phyloP scores from a whole-genome alignment of 129 eudicot species.

The Flaveria bidentis region DNA sequence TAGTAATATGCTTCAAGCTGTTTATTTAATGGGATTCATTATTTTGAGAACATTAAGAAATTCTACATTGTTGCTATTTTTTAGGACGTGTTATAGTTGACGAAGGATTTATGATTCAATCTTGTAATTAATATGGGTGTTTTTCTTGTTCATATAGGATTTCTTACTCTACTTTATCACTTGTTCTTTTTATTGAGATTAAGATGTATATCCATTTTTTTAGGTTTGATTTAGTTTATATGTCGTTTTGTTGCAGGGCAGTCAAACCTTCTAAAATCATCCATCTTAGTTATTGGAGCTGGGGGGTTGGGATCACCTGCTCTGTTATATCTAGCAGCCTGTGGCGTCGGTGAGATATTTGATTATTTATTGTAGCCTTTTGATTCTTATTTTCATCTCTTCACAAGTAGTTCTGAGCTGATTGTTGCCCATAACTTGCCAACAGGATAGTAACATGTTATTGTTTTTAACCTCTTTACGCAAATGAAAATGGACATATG shows the following conservation, averaged over 20 bases:
- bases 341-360: constrained; percentile 76
- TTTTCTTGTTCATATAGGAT: background rate
- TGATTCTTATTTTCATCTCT: constrained; percentile 4
- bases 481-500: background rate
- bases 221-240: constrained; percentile 23
- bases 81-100: constrained; percentile 4
- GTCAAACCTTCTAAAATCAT: constrained; percentile 73
- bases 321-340: constrained; percentile 89
- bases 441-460: background rate
- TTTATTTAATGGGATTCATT: background rate
- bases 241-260: constrained; percentile 55
- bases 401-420: background rate
- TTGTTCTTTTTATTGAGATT: background rate
- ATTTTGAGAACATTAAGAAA: background rate
- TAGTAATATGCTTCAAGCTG: background rate
- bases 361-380: background rate
- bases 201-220: background rate
- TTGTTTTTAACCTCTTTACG: background rate
- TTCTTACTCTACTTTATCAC: background rate
- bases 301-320: constrained; percentile 99
- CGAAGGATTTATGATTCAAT: background rate
- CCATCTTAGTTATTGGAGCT: constrained; percentile 92
- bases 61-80: background rate
- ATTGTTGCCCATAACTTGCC: constrained; percentile 7
- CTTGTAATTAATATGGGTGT: background rate